Evolutionary conservation across 164 flowering plant species (phyloP), one percentile per base, ranked within the genome.

Genomic region (Platanus orientalis): DNA sequence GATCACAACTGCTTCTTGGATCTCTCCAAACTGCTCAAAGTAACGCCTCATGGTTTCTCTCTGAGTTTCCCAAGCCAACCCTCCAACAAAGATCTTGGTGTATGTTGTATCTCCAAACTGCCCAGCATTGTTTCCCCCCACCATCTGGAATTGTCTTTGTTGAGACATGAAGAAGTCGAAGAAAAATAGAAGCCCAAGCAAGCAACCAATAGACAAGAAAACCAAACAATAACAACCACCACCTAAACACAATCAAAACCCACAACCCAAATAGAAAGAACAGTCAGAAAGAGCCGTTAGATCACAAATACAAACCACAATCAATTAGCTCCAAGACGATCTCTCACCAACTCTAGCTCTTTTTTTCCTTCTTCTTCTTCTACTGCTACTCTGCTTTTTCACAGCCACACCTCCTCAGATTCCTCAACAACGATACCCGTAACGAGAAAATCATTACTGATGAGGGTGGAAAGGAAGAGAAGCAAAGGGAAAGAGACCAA

Each of bases 61-160:
- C 57, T 80, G 80, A 19, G 87, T 86, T 78, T 81, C 89, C 92
- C 87, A 84, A 60, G 86, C 88, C 76, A 84, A 74, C 9, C 87
- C 89, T 24, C 88, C 89, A 13, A 84, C 92, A 61, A 84, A 84
- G 57, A 84, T 74, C 67, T 84, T 84, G 21, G 87, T 84, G 42
- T 70, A 80, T 17, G 86, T 81, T 6, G 89, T 79, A 67, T 84
- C 87, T 61, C 75, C 76, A 36, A 73, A 75, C 54, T 69, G 76
- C 29, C 76, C 80, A 13, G 61, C 67, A 75, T 74, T 71, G 69
- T 52, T 72, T 40, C 78, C 74, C 24, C 79, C 84, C 75, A 66
- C 68, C 80, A 78, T 80, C 73, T 72, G 80, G 64, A 75, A 79
- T 69, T 68, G 84, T 75, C 85, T 73, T 57, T 64, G 82, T 66